These are phyloP conservation scores for Schizophyllum amplum DNA, from an alignment of 1,284 basidiomycete genomes.

Conservation along the genomic window DNA sequence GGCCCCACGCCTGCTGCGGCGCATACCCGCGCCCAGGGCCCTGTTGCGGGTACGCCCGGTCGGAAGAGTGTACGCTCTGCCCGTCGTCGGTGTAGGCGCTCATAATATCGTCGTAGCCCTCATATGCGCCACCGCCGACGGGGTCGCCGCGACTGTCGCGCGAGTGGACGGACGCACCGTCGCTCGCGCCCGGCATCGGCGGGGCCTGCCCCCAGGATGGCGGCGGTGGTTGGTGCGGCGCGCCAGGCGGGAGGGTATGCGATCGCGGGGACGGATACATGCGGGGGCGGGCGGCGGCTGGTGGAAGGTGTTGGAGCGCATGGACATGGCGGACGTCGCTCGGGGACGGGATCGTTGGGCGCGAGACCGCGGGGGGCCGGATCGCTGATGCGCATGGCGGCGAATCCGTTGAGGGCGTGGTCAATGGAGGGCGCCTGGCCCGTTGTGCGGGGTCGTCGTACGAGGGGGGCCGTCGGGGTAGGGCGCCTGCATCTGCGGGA, in stretches of 20 bases:
- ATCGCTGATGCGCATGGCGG: slow-evolving; percentile 38
- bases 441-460: not conserved
- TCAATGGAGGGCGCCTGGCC: not conserved
- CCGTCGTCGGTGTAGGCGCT: slow-evolving; percentile 7
- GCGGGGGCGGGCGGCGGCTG: not conserved
- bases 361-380: slow-evolving; percentile 12
- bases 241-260: not conserved
- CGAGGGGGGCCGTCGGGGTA: not conserved
- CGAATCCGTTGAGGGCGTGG: slow-evolving; percentile 36
- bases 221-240: slow-evolving; percentile 2
- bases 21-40: slow-evolving; percentile 19
- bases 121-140: slow-evolving; percentile 2
- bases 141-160: slow-evolving; percentile 9
- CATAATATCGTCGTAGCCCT: slow-evolving; percentile 1
- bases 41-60: slow-evolving; percentile 12
- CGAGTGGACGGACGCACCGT: not conserved
- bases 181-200: not conserved
- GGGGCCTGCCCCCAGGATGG: not conserved
- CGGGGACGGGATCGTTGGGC: slow-evolving; percentile 31
- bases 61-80: slow-evolving; percentile 13
- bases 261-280: not conserved
- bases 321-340: slow-evolving; percentile 45
- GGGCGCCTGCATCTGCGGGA: slow-evolving; percentile 1
- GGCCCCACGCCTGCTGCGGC: slow-evolving; percentile 13
- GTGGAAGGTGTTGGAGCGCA: slow-evolving; percentile 16